Conservation (phyloP, 2,329 filamentous ascomycete genomes). For the Dactylonectria estremocensis region DNA sequence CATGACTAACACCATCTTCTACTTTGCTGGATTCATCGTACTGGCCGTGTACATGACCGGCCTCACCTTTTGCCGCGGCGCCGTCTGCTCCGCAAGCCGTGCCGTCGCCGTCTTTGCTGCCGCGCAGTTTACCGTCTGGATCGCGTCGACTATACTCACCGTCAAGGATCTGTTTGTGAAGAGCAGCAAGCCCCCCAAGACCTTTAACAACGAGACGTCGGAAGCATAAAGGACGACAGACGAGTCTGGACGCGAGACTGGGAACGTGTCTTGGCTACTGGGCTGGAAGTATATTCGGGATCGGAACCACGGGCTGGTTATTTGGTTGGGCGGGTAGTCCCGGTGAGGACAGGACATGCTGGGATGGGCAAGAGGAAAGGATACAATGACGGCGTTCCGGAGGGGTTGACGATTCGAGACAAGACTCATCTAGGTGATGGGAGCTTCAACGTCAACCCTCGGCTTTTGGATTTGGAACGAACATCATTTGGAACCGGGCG, state of each 20-base stretch:
- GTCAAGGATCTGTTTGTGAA: constrained; percentile 64
- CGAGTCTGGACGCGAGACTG: constrained; percentile 1
- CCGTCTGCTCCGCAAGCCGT: constrained; percentile 69
- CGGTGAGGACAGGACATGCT: constrained; percentile 25
- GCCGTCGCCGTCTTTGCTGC: constrained; percentile 70
- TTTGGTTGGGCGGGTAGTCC: constrained; percentile 9
- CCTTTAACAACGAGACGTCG: constrained; percentile 54
- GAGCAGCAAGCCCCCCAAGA: constrained; percentile 53
- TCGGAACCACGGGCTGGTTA: constrained; percentile 24
- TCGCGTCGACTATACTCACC: constrained; percentile 62
- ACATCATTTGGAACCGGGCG: constrained; percentile 35
- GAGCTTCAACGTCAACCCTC: constrained; percentile 35
- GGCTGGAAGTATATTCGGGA: constrained; percentile 12
- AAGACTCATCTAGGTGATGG: constrained; percentile 31
- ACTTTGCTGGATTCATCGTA: constrained; percentile 73
- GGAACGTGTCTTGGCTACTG: constrained; percentile 11
- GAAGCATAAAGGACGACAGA: constrained; percentile 46
- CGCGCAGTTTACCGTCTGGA: constrained; percentile 69
- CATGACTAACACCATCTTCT: constrained; percentile 67
- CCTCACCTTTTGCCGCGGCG: constrained; percentile 70
- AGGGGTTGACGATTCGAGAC: constrained; percentile 31
- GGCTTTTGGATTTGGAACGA: constrained; percentile 34
- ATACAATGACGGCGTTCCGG: constrained; percentile 45
- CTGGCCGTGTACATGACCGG: constrained; percentile 70
- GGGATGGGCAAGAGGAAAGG: constrained; percentile 4